Evolutionary conservation across 495 filamentous ascomycete species (phyloP).

Genomic region (Margaritispora aquatica): DNA sequence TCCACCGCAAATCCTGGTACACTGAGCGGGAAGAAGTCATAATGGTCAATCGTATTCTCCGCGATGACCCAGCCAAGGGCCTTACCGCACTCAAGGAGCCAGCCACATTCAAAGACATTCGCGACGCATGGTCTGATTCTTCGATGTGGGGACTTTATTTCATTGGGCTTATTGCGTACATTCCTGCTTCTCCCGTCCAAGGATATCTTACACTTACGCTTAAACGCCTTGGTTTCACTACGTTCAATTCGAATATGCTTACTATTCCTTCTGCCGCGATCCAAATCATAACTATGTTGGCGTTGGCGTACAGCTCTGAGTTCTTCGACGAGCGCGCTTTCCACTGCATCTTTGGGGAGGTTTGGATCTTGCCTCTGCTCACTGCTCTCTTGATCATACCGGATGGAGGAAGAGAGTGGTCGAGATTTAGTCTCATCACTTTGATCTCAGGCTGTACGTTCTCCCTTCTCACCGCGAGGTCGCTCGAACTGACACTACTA

Average conservation of each 20-base stretch:
- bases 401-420: constrained; percentile 32
- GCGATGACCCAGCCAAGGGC: constrained; percentile 64
- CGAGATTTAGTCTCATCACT: constrained; percentile 33
- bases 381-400: constrained; percentile 43
- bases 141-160: constrained; percentile 46
- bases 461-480: background rate
- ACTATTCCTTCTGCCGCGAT: constrained; percentile 53
- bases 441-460: constrained; percentile 28
- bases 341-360: constrained; percentile 40
- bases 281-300: constrained; percentile 40
- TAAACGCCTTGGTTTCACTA: constrained; percentile 53
- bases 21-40: constrained; percentile 59
- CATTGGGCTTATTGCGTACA: constrained; percentile 50
- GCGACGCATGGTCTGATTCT: constrained; percentile 42
- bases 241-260: constrained; percentile 63
- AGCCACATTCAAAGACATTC: constrained; percentile 39
- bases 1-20: constrained; percentile 54
- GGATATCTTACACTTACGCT: constrained; percentile 60
- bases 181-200: constrained; percentile 44
- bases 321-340: constrained; percentile 49
- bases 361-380: constrained; percentile 54
- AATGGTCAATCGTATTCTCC: constrained; percentile 66
- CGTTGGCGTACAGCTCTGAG: constrained; percentile 53
- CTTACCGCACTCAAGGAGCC: constrained; percentile 28
- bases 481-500: background rate